phyloP scores from a whole-genome alignment of 495 filamentous ascomycete species.

The Pyrenopolyporus hunteri region DNA sequence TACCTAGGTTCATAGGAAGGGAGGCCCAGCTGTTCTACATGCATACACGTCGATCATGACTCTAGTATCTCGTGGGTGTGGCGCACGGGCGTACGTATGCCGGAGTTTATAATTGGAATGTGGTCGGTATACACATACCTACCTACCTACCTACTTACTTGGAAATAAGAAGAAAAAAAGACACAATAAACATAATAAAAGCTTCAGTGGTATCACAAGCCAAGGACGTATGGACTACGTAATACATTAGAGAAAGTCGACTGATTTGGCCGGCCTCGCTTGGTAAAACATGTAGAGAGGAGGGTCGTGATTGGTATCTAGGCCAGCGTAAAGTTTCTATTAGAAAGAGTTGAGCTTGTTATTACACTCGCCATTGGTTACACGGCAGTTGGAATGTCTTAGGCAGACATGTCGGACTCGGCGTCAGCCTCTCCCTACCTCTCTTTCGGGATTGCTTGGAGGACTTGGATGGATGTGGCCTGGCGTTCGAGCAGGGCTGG shows the following conservation, averaged over 20 bases:
- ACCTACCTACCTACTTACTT: too few relatives aligned
- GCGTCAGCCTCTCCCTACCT: slow-evolving; percentile 7
- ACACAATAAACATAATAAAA: too few relatives aligned
- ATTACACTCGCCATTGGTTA: slow-evolving; percentile 28
- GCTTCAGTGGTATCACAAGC: slow-evolving; percentile 18
- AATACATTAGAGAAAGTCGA: slow-evolving; percentile 5
- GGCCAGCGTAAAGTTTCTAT: slow-evolving; percentile 6
- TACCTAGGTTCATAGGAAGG: not conserved
- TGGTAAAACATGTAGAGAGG: slow-evolving; percentile 6
- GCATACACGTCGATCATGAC: not conserved
- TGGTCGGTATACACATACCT: not conserved
- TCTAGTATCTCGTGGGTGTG: slow-evolving; percentile 4
- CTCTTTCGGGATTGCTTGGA: not conserved
- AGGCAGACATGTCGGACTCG: slow-evolving; percentile 1
- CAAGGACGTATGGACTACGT: slow-evolving; percentile 5
- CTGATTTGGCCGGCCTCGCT: slow-evolving; percentile 20
- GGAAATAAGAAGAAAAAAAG: not conserved
- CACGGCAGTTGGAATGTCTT: slow-evolving; percentile 20
- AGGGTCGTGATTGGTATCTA: slow-evolving; percentile 22
- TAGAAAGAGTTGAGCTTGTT: slow-evolving; percentile 34
- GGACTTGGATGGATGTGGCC: too few relatives aligned
- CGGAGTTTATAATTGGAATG: slow-evolving; percentile 5
- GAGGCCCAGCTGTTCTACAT: not conserved
- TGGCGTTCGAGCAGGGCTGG: too few relatives aligned
- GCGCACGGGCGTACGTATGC: slow-evolving; percentile 6